Conservation (phyloP, 2,329 filamentous ascomycete genomes). For the Domatiomyces catenatus region DNA sequence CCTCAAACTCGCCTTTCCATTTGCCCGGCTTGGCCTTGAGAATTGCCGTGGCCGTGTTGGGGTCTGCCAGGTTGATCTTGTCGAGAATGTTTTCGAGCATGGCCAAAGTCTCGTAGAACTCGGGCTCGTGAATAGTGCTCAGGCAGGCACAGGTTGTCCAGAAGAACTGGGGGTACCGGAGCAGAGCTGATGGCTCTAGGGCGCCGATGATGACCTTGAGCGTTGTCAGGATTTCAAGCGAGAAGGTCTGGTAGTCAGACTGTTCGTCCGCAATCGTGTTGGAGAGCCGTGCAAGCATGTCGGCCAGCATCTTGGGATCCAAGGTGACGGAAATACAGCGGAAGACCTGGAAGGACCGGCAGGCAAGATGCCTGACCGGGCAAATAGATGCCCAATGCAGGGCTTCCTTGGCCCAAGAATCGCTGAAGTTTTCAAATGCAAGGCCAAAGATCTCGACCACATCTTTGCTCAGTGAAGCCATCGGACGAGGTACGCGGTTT, state of each 20-base stretch:
- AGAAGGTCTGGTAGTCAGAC: conserved; percentile 86
- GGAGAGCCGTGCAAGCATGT: conserved; percentile 87
- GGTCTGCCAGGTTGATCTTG: conserved; percentile 65
- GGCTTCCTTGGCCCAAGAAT: conserved; percentile 79
- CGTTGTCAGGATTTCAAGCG: conserved; percentile 93
- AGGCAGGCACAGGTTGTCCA: conserved; percentile 96
- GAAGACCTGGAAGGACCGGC: conserved; percentile 94
- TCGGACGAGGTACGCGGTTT: conserved; percentile 69
- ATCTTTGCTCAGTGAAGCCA: conserved; percentile 68
- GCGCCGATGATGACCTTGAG: conserved; percentile 81
- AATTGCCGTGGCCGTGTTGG: conserved; percentile 53
- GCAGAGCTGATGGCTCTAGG: conserved; percentile 59
- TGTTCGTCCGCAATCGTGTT: conserved; percentile 96
- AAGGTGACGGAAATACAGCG: conserved; percentile 80
- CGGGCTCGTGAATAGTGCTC: conserved; percentile 89
- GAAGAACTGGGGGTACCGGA: conserved; percentile 89
- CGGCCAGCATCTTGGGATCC: conserved; percentile 85
- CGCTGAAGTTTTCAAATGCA: conserved; percentile 71
- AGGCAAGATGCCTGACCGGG: conserved; percentile 84
- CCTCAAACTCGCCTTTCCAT: conserved; percentile 83
- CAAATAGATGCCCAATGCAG: conserved; percentile 95
- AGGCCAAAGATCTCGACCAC: conserved; percentile 75
- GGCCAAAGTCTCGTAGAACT: conserved; percentile 78
- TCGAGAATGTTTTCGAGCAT: conserved; percentile 80
- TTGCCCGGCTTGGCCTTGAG: conserved; percentile 64